These are phyloP conservation scores for Saxophila tyrrhenica DNA, from an alignment of 495 filamentous ascomycete genomes.

Conservation along the genomic window DNA sequence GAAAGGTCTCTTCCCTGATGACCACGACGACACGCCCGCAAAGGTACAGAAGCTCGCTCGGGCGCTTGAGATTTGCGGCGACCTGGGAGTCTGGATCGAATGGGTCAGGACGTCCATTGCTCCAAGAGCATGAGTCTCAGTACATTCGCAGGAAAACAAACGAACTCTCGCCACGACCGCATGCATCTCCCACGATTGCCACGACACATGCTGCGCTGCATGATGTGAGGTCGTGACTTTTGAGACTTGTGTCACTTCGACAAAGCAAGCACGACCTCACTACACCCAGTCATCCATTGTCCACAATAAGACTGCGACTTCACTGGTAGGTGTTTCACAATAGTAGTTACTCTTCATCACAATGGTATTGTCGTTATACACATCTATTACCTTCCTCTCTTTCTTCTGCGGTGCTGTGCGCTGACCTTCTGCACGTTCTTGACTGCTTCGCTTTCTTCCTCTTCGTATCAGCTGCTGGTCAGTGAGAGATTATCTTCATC, in stretches of 20 bases:
- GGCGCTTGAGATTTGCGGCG: constrained; percentile 25
- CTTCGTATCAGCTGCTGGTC: no score
- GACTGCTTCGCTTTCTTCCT: no score
- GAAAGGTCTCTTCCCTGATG: background rate
- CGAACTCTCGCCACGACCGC: no score
- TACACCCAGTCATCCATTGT: background rate
- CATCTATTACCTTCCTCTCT: background rate
- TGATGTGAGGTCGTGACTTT: no score
- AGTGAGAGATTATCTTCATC: no score
- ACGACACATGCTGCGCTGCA: background rate
- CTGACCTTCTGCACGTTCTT: no score
- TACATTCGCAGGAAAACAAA: no score
- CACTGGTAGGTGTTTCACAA: background rate
- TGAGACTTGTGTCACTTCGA: background rate
- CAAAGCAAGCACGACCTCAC: background rate
- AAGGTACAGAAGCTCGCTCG: constrained; percentile 18
- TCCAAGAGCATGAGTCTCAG: background rate
- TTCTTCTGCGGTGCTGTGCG: background rate
- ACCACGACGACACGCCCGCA: background rate
- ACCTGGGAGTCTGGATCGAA: constrained; percentile 28
- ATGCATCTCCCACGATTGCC: no score
- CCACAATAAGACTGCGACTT: background rate
- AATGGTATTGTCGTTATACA: background rate
- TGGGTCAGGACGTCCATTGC: constrained; percentile 18
- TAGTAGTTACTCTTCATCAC: background rate